Base-by-base conservation (phyloP, 257 asterid genomes). In the Gentiana straminea region DNA sequence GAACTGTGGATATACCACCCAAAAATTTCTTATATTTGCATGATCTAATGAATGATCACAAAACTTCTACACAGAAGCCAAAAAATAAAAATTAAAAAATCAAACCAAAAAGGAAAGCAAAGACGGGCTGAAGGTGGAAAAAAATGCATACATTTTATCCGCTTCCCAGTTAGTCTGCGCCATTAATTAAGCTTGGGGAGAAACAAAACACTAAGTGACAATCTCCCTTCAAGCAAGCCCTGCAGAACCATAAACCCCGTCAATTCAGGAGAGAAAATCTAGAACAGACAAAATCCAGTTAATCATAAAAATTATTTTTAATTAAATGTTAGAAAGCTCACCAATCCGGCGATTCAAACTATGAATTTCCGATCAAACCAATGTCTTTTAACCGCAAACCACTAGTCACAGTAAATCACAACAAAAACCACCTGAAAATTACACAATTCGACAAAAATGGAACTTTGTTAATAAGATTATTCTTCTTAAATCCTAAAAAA, bases 161-260 rank as follows among this genome's bases (percentile, higher is more conserved):
- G 97, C 99, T 76, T 92, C 99, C 99, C 99, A 92, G 67, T 92
- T 86, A 74, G 94, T 92, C 94, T 83, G 95, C 50, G 99, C 90
- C 99, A 92, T 88, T 77, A 66, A 39, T 66, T 44, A 67, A 61
- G 58, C 64, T 62, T 65, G 60, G 66, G 68, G 46, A 48, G 43
- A 49, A 65, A 56, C 46, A 50, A 60, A 37, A 52, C 77, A 59
- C 67, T 15, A 57, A 62, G 69, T 43, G 55, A 58, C 74, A 54
- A 56, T 37, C 64, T 51, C 46, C 73, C 24, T 62, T 70, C 51
- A 64, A 62, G 52, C 64, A 60, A 75, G 66, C 52, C 73, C 75
- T 71, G 58, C 58, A 52, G 52, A 65, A 53, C 49, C 5, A 35
- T 35, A 57, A 64, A 60, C 47, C 60, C 4, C 4, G 41, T 51